These are phyloP conservation scores for Crotalaria pallida DNA, from an alignment of 306 rosid genomes.

Conservation along the genomic window DNA sequence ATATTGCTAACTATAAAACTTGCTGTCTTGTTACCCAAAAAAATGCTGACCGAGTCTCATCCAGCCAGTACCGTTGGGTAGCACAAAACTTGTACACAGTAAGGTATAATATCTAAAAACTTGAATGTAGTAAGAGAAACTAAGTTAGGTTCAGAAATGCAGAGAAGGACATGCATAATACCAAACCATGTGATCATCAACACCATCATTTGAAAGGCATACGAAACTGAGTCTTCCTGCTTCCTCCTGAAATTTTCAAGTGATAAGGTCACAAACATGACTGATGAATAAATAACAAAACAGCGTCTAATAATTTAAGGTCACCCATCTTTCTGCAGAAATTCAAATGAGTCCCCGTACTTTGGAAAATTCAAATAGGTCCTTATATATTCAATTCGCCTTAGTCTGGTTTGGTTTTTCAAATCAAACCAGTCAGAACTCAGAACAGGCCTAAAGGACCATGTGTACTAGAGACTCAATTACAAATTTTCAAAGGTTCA, in stretches of 20 bases:
- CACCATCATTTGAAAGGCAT: slow-evolving; percentile 70
- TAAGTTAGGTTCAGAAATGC: neutral
- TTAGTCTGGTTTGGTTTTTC: too few relatives aligned
- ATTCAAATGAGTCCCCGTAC: too few relatives aligned
- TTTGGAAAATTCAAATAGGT: too few relatives aligned
- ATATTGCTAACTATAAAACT: neutral
- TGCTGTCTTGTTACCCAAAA: neutral
- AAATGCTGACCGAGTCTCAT: neutral
- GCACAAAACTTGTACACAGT: neutral
- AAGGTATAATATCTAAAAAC: neutral
- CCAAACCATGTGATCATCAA: slow-evolving; percentile 96
- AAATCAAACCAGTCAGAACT: too few relatives aligned
- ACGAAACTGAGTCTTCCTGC: slow-evolving; percentile 80
- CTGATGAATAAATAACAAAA: neutral
- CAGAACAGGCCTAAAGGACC: too few relatives aligned
- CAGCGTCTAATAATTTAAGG: neutral
- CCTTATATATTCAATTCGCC: too few relatives aligned
- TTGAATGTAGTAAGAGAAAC: neutral
- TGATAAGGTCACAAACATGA: neutral
- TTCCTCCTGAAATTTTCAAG: slow-evolving; percentile 60
- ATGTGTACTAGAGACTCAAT: too few relatives aligned
- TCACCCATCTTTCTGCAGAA: too few relatives aligned
- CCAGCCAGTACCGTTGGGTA: neutral
- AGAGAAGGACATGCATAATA: slow-evolving; percentile 21
- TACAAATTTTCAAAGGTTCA: too few relatives aligned